Evolutionary conservation across 768 basidiomycete species (phyloP), one percentile per base, ranked within the genome.

Genomic region (Boletales sp.): DNA sequence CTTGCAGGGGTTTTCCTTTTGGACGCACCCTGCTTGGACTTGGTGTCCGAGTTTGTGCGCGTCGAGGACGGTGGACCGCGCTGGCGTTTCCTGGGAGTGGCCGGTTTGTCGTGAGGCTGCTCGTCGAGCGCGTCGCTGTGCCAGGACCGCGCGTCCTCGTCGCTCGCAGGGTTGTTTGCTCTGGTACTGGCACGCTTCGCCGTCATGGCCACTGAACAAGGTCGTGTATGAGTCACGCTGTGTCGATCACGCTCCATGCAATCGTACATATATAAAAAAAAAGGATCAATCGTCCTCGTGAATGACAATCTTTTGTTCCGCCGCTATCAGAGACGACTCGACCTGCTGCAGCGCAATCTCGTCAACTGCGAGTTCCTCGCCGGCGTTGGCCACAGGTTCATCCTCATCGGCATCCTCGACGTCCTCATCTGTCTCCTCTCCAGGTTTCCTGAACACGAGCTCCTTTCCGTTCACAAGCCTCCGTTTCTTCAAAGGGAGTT

Each of bases 401-500:
- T 42, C 56, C 13, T 64, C 69, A 5, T 72, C 72, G 41, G 4
- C 21, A 21, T 21, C 21, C 21, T 65, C 69, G 41, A 66, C 77
- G 17, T 79, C 80, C 10, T 72, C 76, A 42, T 70, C 73, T 43
- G 63, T 71, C 48, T 75, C 79, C 48, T 81, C 80, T 8, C 77
- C 81, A 9, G 79, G 79, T 55, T 66, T 64, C 56, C 69, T 72
- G 62, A 84, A 83, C 32, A 77, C 70, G 15, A 94, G 67, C 60
- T 84, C 89, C 58, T 81, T 79, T 51, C 87, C 91, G 50, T 82
- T 88, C 0, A 94, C 83, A 29, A 95, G 69, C 55, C 92, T 77
- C 50, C 91, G 72, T 67, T 91, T 94, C 75, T 92, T 93, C 43
- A 85, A 58, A 1, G 83, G 83, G 12, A 68, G 72, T 30, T 73